These are phyloP conservation scores for Glarea lozoyensis DNA, from an alignment of 495 filamentous ascomycete genomes.

Conservation along the genomic window DNA sequence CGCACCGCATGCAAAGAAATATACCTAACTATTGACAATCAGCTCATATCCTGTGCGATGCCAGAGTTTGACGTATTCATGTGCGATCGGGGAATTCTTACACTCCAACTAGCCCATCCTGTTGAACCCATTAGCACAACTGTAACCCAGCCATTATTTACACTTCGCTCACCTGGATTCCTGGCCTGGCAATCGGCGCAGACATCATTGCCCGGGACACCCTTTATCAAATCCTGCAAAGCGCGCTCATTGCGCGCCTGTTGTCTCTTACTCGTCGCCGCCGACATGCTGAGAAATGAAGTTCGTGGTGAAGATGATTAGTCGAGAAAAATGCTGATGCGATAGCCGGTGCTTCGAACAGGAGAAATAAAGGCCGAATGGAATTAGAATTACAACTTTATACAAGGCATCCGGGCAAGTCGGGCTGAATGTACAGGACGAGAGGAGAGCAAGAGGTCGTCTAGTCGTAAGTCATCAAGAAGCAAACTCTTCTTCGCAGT, in stretches of 20 bases:
- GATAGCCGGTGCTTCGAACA: constrained; percentile 7
- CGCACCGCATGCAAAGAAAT: constrained; percentile 97
- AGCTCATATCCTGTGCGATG: constrained; percentile 2
- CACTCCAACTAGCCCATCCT: constrained; percentile 99
- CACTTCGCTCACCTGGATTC: constrained; percentile 73
- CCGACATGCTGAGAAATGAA: constrained; percentile 30
- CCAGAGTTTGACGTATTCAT: not conserved
- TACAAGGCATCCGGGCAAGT: constrained; percentile 13
- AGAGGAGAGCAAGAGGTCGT: constrained; percentile 12
- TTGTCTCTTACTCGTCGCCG: constrained; percentile 74
- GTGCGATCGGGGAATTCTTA: constrained; percentile 39
- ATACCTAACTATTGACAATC: constrained; percentile 62
- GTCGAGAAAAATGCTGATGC: constrained; percentile 2
- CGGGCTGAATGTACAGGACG: constrained; percentile 5
- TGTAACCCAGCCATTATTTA: not conserved
- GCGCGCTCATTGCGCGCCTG: constrained; percentile 92
- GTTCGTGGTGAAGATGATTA: not conserved
- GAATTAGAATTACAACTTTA: constrained; percentile 7
- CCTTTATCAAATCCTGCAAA: constrained; percentile 82
- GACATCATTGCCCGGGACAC: constrained; percentile 81
- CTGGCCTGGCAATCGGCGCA: constrained; percentile 88
- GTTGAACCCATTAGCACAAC: constrained; percentile 13
- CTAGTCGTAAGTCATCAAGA: constrained; percentile 8
- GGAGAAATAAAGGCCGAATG: not conserved
- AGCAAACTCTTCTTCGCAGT: constrained; percentile 2